phyloP scores from a whole-genome alignment of 139 green algal genomes.

The Desmodesmus armatus region DNA sequence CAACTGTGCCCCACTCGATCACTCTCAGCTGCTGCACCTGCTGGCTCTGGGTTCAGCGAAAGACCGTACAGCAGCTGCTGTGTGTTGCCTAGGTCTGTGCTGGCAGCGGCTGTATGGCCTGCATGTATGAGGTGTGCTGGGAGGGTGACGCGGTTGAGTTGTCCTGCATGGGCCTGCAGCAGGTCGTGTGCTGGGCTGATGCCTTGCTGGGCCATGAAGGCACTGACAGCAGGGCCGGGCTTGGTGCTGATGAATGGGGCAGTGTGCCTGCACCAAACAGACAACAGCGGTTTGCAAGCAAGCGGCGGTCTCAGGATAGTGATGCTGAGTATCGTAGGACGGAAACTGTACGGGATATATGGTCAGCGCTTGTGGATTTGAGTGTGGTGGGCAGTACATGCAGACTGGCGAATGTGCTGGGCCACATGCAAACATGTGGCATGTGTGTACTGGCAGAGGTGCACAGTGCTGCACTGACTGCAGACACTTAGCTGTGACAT shows the following conservation, averaged over 20 bases:
- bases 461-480: too few relatives aligned
- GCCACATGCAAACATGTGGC: too few relatives aligned
- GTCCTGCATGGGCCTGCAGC: neutral
- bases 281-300: neutral
- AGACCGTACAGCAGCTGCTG: too few relatives aligned
- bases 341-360: neutral
- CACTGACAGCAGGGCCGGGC: conserved; percentile 14
- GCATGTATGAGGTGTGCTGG: too few relatives aligned
- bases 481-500: too few relatives aligned
- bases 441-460: too few relatives aligned
- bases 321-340: neutral
- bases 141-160: neutral
- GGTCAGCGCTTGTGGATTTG: neutral
- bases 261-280: neutral
- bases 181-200: neutral
- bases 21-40: neutral
- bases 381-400: neutral
- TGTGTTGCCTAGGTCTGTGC: too few relatives aligned
- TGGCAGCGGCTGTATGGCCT: too few relatives aligned
- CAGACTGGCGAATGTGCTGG: neutral
- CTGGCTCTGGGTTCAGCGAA: too few relatives aligned
- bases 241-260: neutral
- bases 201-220: conserved; percentile 1
- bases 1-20: neutral
- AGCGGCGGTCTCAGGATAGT: neutral